These are phyloP conservation scores for Eremomyces bilateralis DNA, from an alignment of 495 filamentous ascomycete genomes.

Conservation along the genomic window DNA sequence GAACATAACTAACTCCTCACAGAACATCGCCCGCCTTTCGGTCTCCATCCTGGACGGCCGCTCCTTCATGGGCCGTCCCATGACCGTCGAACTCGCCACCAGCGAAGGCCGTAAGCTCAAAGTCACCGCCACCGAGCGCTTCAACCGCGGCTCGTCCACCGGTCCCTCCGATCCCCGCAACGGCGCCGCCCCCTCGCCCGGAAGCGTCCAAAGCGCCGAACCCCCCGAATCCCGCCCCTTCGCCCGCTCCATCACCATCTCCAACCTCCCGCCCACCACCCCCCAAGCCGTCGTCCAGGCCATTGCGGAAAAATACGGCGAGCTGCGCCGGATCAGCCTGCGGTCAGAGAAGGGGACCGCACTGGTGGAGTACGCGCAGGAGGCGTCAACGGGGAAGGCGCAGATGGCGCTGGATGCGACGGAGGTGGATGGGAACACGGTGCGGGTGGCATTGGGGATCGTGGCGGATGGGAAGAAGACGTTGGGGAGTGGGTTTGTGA, in stretches of 20 bases:
- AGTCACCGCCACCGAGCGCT: constrained; percentile 16
- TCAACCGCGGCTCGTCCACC: no score
- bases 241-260: constrained; percentile 26
- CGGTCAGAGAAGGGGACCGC: constrained; percentile 67
- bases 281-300: constrained; percentile 35
- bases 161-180: no score
- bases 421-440: no score
- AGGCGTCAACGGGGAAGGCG: constrained; percentile 51
- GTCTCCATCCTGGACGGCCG: neutral
- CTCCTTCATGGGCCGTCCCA: neutral
- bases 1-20: no score
- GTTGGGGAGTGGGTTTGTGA: no score
- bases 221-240: constrained; percentile 1
- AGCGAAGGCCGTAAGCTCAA: neutral
- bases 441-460: no score
- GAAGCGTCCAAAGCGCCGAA: constrained; percentile 33
- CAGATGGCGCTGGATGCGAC: neutral
- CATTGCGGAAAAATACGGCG: no score
- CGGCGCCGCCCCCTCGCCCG: constrained; percentile 36
- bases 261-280: constrained; percentile 42
- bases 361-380: constrained; percentile 56
- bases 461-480: no score
- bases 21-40: constrained; percentile 19
- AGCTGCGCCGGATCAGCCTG: constrained; percentile 31
- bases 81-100: constrained; percentile 16